Evolutionary conservation across 805 yeast species (phyloP).

Genomic region (Blastobotrys muscicola): DNA sequence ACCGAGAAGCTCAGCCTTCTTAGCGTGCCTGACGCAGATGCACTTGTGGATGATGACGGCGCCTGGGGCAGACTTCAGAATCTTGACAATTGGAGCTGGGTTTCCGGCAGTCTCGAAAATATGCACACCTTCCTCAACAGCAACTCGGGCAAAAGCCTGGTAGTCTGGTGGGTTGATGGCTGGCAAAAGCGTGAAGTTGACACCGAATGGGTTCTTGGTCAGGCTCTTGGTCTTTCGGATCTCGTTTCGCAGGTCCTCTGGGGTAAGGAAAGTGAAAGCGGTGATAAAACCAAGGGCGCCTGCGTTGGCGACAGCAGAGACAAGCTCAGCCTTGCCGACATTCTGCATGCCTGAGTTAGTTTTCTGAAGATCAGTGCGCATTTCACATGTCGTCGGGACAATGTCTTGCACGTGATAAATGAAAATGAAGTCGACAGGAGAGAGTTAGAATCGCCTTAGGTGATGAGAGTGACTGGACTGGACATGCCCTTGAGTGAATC

Average conservation of each 20-base stretch:
- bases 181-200: constrained; percentile 27
- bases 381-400: too few relatives aligned
- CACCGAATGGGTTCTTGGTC: constrained; percentile 25
- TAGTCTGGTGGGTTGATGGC: constrained; percentile 26
- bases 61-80: constrained; percentile 15
- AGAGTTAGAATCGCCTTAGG: constrained; percentile 8
- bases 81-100: constrained; percentile 22
- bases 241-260: constrained; percentile 25
- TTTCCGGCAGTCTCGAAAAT: constrained; percentile 28
- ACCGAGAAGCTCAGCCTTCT: constrained; percentile 24
- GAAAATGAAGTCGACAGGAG: too few relatives aligned
- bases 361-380: too few relatives aligned
- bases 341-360: constrained; percentile 14
- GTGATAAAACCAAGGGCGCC: constrained; percentile 25
- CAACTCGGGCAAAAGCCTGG: constrained; percentile 22
- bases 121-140: constrained; percentile 26
- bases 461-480: too few relatives aligned
- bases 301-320: constrained; percentile 27
- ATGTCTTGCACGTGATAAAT: too few relatives aligned
- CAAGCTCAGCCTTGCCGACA: constrained; percentile 24
- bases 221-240: constrained; percentile 16
- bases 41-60: constrained; percentile 25
- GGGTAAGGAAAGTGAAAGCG: constrained; percentile 23
- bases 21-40: constrained; percentile 23
- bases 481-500: too few relatives aligned